Evolutionary conservation across 306 rosid species (phyloP), one percentile per base, ranked within the genome.

Genomic region (Ammopiptanthus mongolicus): DNA sequence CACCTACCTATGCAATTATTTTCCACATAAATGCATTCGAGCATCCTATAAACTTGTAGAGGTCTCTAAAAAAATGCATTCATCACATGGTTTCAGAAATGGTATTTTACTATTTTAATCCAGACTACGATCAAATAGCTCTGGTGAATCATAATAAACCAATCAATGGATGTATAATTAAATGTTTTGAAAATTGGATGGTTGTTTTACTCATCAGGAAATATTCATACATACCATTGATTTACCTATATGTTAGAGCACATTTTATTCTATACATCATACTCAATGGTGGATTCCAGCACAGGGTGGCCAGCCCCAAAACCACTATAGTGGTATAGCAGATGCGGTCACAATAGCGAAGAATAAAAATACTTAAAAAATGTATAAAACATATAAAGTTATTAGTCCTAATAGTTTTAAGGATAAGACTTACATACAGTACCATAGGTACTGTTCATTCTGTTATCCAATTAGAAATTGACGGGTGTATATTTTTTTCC

Each of bases 71-170:
- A 5, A 28, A 67, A 63, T 19, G 13, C 12, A 14, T 12, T 29
- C 44, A 71, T 53, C 57, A 55, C 70, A 71, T 33, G 34, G 23
- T 28, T 25, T 70, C 25, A 5, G 56, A 17, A 70, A 60, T 69
- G 77, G 53, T n/a, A 8, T 62, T 73, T 62, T 68, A 52, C 44
- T 6, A 12, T 62, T 73, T 69, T 74, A 52, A 60, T 60, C 62
- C 65, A 41, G 44, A 68, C 55, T 64, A 41, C 14, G 39, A 21
- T 48, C 59, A 66, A 74, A 73, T 47, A 41, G 28, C 25, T 18
- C 14, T 9, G n/a, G 15, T 47, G 17, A 57, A 17, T 39, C 57
- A 47, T 11, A 56, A 63, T 19, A 79, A 71, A 71, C 7, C 65
- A 51, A 51, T 50, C 9, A 6, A 72, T 18, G 37, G 3, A 13